phyloP scores from a whole-genome alignment of 2,329 filamentous ascomycete genomes.

The Colletotrichum tropicale region DNA sequence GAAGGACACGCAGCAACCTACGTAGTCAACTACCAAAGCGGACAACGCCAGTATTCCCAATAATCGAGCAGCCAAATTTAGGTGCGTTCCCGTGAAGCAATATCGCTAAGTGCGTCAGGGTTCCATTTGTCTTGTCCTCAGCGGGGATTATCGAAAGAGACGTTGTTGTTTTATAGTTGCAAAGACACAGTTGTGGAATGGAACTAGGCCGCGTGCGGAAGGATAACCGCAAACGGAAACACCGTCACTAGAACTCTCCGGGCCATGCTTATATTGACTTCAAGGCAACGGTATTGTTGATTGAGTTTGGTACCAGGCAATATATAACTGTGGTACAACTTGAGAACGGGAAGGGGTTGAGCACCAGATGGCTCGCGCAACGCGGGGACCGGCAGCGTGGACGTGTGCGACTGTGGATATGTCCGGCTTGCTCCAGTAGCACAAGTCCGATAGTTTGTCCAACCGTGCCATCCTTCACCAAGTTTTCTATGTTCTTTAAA shows the following conservation, averaged over 20 bases:
- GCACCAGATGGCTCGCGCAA: background rate
- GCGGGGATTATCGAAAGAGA: background rate
- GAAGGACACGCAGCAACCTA: background rate
- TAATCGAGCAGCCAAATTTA: rapidly evolving
- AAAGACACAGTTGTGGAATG: background rate
- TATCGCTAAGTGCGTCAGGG: too few species aligned
- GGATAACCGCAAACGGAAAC: background rate
- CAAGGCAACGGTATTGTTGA: background rate
- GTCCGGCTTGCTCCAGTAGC: background rate
- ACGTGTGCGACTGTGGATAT: background rate
- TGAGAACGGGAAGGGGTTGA: background rate
- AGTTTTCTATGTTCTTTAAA: too few species aligned
- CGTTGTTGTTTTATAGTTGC: background rate
- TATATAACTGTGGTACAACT: rapidly evolving
- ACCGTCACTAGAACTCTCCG: background rate
- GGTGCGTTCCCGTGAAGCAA: background rate
- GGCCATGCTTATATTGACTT: background rate
- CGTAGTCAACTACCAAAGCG: rapidly evolving
- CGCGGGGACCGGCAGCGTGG: background rate
- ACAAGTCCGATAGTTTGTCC: background rate
- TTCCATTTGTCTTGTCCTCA: too few species aligned
- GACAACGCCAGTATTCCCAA: background rate
- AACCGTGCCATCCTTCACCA: background rate
- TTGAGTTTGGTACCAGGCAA: background rate
- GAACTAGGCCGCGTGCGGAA: background rate